Evolutionary conservation across 139 green algal species (phyloP), one percentile per base, ranked within the genome.

Genomic region (Chlamydomonas incerta): DNA sequence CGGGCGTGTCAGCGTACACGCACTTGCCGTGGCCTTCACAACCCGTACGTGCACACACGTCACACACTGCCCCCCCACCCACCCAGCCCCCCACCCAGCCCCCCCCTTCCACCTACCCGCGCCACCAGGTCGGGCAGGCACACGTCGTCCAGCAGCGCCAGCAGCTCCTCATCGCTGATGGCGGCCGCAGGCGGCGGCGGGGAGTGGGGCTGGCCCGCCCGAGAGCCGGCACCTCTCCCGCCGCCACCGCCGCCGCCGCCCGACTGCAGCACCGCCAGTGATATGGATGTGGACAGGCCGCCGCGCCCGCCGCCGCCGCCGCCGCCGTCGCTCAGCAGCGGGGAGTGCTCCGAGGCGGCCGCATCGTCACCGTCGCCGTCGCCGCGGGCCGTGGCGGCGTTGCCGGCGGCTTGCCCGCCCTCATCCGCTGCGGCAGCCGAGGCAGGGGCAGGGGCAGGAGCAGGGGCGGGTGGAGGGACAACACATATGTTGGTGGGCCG

Each of bases 101-200:
- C 34, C 67, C 20, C 3, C 67, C 28, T 8, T 10, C 55, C 46
- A 74, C 74, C 15, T 46, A 87, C 93, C 82, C 89, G 89, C 6
- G 76, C 14, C 63, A 88, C 62, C 52, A 95, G 85, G 70, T 92
- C 88, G 8, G 62, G 80, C 58, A 93, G 63, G 13, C 69, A 46
- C 33, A 90, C 82, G 0, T 89, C 85, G 17, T 91, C 67, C 67
- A 96, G 90, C 69, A 95, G 82, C 8, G 58, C 50, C 69, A 75
- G 35, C 73, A 95, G 90, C 80, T 92, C 84, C 9, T 65, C 86
- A 82, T 96, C 93, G 82, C 34, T 29, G 66, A 34, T 2, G 15
- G 33, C 41, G 29, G 35, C 17, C 2, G 31, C 28, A 31, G 62
- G n/a, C n/a, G n/a, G n/a, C n/a, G n/a, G n/a, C n/a, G n/a, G n/a